These are phyloP conservation scores for Beta vulgaris DNA, from an alignment of 148 eudicot genomes.

Conservation along the genomic window DNA sequence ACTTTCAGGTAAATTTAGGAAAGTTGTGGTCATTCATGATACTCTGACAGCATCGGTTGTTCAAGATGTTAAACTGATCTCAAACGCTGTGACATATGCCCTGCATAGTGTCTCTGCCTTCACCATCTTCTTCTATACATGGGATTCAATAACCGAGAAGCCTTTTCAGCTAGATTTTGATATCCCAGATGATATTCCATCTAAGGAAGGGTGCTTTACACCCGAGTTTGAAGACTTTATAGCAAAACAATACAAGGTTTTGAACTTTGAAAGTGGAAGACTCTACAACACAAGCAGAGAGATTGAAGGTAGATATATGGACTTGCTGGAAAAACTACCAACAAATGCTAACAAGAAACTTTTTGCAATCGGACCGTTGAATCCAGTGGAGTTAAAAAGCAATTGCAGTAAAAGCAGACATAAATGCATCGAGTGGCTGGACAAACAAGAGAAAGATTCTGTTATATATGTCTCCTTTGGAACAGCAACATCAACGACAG, in stretches of 20 bases:
- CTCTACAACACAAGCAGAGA: slow-evolving; percentile 40
- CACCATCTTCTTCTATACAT: slow-evolving; percentile 23
- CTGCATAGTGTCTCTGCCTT: slow-evolving; percentile 48
- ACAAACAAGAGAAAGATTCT: slow-evolving; percentile 46
- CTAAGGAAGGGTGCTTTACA: slow-evolving; percentile 35
- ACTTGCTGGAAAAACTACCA: slow-evolving; percentile 28
- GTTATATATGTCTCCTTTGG: slow-evolving; percentile 73
- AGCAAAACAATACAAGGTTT: slow-evolving; percentile 17
- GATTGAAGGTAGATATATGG: slow-evolving; percentile 42
- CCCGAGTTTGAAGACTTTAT: slow-evolving; percentile 30
- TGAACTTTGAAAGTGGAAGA: slow-evolving; percentile 35
- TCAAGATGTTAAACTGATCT: slow-evolving; percentile 37
- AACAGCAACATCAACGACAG: slow-evolving; percentile 38
- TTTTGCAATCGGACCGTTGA: slow-evolving; percentile 52
- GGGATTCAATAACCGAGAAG: slow-evolving; percentile 31
- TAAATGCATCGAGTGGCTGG: slow-evolving; percentile 50
- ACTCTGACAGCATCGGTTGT: slow-evolving; percentile 40
- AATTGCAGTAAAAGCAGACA: slow-evolving; percentile 14
- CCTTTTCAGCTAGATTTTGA: slow-evolving; percentile 28
- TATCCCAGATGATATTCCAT: slow-evolving; percentile 13
- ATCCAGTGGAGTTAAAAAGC: slow-evolving; percentile 16
- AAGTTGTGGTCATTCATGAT: slow-evolving; percentile 51
- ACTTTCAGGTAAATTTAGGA: slow-evolving; percentile 31
- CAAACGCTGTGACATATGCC: slow-evolving; percentile 50
- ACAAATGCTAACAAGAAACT: slow-evolving; percentile 24